Base-by-base conservation (phyloP, 345 rosid genomes). In the Crucihimalaya himalaica region DNA sequence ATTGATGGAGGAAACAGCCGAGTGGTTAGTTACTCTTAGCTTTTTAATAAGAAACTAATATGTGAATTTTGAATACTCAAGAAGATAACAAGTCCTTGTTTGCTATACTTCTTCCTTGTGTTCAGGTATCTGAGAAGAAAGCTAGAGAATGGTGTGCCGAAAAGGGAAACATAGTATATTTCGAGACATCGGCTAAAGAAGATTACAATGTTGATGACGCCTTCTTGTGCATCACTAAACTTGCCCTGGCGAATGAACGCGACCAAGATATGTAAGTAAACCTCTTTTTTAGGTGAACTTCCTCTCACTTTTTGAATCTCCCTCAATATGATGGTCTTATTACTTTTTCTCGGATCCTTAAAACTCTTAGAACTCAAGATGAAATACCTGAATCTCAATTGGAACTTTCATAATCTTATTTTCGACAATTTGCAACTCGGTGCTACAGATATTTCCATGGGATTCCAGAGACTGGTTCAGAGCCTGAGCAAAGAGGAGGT, bases 1-100 rank as follows among this genome's bases (percentile, higher is more conserved):
- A 86, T 94, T 45, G 98, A 94, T 87, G 98, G 97, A 66, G 98
- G 98, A 76, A 94, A 94, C 66, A 94, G 97, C 76, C 88, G 98
- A 78, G 98, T 91, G 95, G 98, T 94, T 83, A 84, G 88, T 42
- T 58, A 11, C 12, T 3, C 37, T 29, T 57, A 1, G 23, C 5
- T 18, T 12, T 12, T 15, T 35, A 0, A 43, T 42, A 2, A 32
- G 20, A 31, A 47, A 29, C 21, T 20, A 20, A 12, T 18, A 7
- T 19, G 25, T 58, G 21, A 42, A 15, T 28, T 37, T 28, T 37
- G 39, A 43, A 48, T 48, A 50, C 32, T 34, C 12, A 29, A 60
- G 47, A 37, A 16, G 23, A 11, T 46, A 18, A 18, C 20, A 39
- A 39, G 31, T 19, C 20, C 7, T 66, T 34, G 40, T 19, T 20